Percentiles rank a stretch among this genome's conserved stretches.
Evolutionary conservation across 495 filamentous ascomycete species (phyloP).

Genomic region (Cetradonia linearis): DNA sequence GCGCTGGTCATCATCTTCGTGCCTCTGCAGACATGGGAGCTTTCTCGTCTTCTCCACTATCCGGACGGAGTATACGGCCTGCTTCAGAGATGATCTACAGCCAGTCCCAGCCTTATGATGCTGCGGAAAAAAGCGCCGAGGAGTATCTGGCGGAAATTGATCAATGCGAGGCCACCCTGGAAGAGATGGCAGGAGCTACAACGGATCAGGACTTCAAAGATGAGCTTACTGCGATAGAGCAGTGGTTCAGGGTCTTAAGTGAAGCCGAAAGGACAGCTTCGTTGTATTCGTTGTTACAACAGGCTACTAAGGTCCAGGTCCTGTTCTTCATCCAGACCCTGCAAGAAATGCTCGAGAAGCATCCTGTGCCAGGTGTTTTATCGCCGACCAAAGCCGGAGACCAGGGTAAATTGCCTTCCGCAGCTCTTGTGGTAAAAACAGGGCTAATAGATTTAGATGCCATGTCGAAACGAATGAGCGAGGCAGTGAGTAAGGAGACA

Average conservation of each 20-base stretch:
- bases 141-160: conserved; percentile 99
- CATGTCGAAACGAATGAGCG: conserved; percentile 91
- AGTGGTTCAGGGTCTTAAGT: conserved; percentile 97
- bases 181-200: conserved; percentile 97
- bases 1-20: conserved; percentile 73
- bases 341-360: conserved; percentile 96
- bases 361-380: conserved; percentile 92
- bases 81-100: conserved; percentile 89
- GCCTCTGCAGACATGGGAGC: conserved; percentile 95
- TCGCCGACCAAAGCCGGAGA: conserved; percentile 92
- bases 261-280: conserved; percentile 94
- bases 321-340: conserved; percentile 98
- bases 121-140: conserved; percentile 84
- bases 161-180: conserved; percentile 91
- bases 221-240: conserved; percentile 95
- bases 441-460: conserved; percentile 52
- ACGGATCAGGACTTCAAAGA: conserved; percentile 99
- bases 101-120: conserved; percentile 63
- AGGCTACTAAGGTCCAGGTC: conserved; percentile 97
- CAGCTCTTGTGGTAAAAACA: background rate
- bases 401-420: conserved; percentile 54
- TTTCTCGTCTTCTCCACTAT: conserved; percentile 62
- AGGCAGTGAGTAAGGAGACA: conserved; percentile 93
- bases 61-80: conserved; percentile 74
- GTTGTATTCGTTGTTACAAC: conserved; percentile 88